phyloP scores from a whole-genome alignment of 2,329 filamentous ascomycete species.

The Dactylellina leptospora region DNA sequence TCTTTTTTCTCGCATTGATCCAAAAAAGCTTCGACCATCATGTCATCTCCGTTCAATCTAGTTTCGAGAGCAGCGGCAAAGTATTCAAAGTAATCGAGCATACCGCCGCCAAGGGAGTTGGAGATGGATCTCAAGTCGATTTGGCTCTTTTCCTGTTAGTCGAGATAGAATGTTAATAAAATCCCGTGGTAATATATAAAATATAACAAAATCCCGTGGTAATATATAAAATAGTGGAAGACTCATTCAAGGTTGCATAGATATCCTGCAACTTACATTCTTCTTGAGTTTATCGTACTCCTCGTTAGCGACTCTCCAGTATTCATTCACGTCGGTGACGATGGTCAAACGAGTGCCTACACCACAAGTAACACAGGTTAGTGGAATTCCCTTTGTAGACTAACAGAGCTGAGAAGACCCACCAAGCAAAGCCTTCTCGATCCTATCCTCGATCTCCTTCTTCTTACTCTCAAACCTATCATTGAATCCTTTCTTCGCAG shows the following conservation, averaged over 20 bases:
- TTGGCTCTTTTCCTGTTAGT: conserved; percentile 10
- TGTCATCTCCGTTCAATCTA: conserved; percentile 41
- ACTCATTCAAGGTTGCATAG: neutral
- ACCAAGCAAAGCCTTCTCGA: conserved; percentile 44
- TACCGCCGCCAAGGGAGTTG: conserved; percentile 21
- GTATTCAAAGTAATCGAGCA: conserved; percentile 30
- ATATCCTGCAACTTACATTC: conserved; percentile 10
- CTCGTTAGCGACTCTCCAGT: conserved; percentile 23
- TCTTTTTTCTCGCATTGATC: conserved; percentile 29
- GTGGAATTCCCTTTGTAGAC: neutral
- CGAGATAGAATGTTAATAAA: neutral
- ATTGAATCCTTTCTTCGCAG: conserved; percentile 5
- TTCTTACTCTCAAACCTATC: conserved; percentile 17
- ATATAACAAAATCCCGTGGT: too few species aligned
- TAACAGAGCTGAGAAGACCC: neutral
- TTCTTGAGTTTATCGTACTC: conserved; percentile 44
- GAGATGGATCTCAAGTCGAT: conserved; percentile 34
- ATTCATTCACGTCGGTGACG: conserved; percentile 28
- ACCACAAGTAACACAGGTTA: conserved; percentile 1
- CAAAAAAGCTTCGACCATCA: conserved; percentile 48
- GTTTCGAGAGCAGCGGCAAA: conserved; percentile 14
- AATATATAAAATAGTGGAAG: too few species aligned
- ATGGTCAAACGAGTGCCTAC: conserved; percentile 28
- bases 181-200: too few species aligned
- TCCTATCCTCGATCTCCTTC: conserved; percentile 14